A percentile compares a stretch with the other conserved stretches of the same genome.
Evolutionary conservation across 805 yeast species (phyloP).

Genomic region (Metschnikowia koreensis): DNA sequence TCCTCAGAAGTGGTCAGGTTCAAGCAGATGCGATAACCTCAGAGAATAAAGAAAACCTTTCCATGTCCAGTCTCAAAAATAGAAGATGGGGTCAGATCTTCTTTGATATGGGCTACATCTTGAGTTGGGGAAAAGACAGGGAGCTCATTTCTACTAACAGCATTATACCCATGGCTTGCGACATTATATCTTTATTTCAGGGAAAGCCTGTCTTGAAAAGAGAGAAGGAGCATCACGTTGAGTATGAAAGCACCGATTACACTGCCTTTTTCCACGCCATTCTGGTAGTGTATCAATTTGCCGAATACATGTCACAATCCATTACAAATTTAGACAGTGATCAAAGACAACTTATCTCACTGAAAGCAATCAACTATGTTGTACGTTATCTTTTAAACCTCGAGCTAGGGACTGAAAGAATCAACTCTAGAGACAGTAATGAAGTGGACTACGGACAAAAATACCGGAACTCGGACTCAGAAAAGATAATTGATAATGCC

Average conservation of each 20-base stretch:
- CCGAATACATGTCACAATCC: constrained; percentile 52
- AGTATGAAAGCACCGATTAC: constrained; percentile 86
- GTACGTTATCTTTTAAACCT: constrained; percentile 28
- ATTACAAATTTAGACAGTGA: constrained; percentile 26
- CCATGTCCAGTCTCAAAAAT: constrained; percentile 54
- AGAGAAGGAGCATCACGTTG: constrained; percentile 79
- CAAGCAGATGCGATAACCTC: constrained; percentile 27
- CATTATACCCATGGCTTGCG: constrained; percentile 59
- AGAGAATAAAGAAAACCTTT: constrained; percentile 29
- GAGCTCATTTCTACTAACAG: constrained; percentile 43
- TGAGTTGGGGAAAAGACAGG: constrained; percentile 64
- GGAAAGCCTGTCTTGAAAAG: constrained; percentile 74
- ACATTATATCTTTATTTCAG: constrained; percentile 66
- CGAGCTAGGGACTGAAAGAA: constrained; percentile 17
- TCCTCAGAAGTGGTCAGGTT: constrained; percentile 54
- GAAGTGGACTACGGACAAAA: constrained; percentile 20
- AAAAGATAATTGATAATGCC: constrained; percentile 11
- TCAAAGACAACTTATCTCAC: constrained; percentile 16
- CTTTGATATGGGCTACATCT: constrained; percentile 73
- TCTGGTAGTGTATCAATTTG: constrained; percentile 64
- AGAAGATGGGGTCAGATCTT: constrained; percentile 77
- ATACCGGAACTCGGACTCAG: constrained; percentile 4
- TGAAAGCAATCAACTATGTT: constrained; percentile 32
- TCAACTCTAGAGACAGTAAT: constrained; percentile 3
- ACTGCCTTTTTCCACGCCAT: constrained; percentile 65